A percentile compares a stretch with the other conserved stretches of the same genome.
Evolutionary conservation across 352 stramenopile species (phyloP).

Genomic region (Halophytophthora polymorphica): DNA sequence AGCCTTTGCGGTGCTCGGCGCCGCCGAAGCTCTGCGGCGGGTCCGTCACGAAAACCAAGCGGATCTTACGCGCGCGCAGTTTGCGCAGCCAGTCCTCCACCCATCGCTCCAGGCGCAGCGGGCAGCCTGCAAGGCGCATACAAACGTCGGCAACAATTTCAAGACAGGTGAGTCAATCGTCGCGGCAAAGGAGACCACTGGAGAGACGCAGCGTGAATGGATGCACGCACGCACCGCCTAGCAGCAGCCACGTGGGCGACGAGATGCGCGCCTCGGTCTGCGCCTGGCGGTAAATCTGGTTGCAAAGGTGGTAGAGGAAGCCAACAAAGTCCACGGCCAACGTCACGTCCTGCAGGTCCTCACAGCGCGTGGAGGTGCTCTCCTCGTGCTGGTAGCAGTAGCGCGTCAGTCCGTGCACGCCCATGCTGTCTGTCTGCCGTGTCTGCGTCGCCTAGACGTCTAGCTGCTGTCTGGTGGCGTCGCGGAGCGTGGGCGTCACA

Average conservation of each 20-base stretch:
- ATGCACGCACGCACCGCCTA: conserved; percentile 39
- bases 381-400: conserved; percentile 57
- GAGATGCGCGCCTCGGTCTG: conserved; percentile 23
- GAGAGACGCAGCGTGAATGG: too few relatives aligned
- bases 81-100: conserved; percentile 47
- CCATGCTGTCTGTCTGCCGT: conserved; percentile 29
- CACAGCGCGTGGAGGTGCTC: conserved; percentile 28
- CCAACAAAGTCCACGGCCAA: conserved; percentile 81
- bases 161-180: not conserved
- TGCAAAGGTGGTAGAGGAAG: conserved; percentile 72
- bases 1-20: conserved; percentile 59
- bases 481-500: too few relatives aligned
- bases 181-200: not conserved
- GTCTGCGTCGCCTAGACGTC: too few relatives aligned
- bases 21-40: conserved; percentile 75
- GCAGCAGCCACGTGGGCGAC: conserved; percentile 49
- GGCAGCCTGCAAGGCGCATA: conserved; percentile 21
- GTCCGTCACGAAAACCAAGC: conserved; percentile 68
- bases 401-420: conserved; percentile 54
- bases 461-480: too few relatives aligned
- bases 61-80: conserved; percentile 39
- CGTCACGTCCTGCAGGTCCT: conserved; percentile 55
- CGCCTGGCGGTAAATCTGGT: conserved; percentile 45
- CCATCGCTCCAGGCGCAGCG: conserved; percentile 38
- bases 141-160: not conserved